Base-by-base conservation (phyloP, 768 basidiomycete species). In the Gloeopeniophorella convolvens region DNA sequence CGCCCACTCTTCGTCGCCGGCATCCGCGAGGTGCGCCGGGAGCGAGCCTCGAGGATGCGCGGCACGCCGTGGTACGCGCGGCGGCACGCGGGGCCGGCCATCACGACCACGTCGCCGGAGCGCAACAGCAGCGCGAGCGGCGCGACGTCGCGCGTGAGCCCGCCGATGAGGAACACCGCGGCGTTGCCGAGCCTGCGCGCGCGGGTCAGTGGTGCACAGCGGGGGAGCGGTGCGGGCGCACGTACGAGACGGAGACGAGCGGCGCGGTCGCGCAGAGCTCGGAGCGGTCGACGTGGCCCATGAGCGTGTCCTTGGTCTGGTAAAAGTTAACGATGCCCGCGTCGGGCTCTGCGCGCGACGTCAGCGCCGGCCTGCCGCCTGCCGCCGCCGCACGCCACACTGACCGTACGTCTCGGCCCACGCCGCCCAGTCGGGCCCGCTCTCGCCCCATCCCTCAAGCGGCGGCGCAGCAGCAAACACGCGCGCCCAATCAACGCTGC, bases 241-340 rank as follows among this genome's bases (percentile, higher is more conserved):
- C 86, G 60, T 57, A 94, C 93, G 93, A 96, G 42, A 99, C 82
- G 0, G 92, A 96, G 5, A 97, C 89, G 0, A 99, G 76, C 0
- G 95, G 95, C 0, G 90, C 84, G 4, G 89, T 89, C 2, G 90
- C 82, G 59, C 93, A 95, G 8, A 95, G 76, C 68, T 99, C 95
- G 18, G 94, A 92, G 16, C 89, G 86, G 66, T 99, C 95, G n/a
- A 96, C 90, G 65, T 99, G 95, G 0, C 80, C 95, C 86, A 97
- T 97, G 16, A 99, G 78, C 0, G 92, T 89, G 56, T 98, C 93
- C 78, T 83, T 86, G 37, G 75, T 76, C 65, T 93, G 89, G 63
- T 96, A 97, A 62, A 93, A 96, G 63, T 98, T 98, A 46, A 96
- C 85, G 44, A 98, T 96, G 7, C 94, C 95, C 10, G 93, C 94